These are phyloP conservation scores for Saksenaea vasiformis DNA, from an alignment of 371 early-diverging fungal genomes.

Conservation along the genomic window DNA sequence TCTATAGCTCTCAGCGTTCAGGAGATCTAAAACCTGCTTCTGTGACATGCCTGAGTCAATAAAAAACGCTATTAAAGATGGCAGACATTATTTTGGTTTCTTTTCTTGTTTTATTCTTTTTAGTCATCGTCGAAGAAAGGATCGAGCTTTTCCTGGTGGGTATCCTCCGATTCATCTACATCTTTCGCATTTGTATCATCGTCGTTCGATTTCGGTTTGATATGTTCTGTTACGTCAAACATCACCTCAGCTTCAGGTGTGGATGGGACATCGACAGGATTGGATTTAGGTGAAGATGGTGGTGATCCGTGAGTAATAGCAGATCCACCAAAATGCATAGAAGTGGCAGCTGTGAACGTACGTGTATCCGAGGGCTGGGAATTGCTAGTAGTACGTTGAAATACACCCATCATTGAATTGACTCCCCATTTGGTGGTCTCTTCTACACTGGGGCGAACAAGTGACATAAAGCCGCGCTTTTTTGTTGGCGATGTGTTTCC, in stretches of 20 bases:
- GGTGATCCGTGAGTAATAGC: conserved; percentile 35
- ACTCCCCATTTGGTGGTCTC: conserved; percentile 29
- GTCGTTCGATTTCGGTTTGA: conserved; percentile 2
- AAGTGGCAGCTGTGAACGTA: neutral
- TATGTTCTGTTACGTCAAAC: conserved; percentile 22
- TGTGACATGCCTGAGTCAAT: neutral
- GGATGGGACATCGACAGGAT: neutral
- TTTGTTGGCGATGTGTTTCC: conserved; percentile 10
- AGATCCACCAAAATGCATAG: conserved; percentile 20
- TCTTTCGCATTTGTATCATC: neutral
- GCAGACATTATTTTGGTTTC: neutral
- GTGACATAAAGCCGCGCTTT: conserved; percentile 36
- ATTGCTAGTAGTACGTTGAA: conserved; percentile 23
- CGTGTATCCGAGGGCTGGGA: neutral
- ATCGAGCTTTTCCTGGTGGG: conserved; percentile 10
- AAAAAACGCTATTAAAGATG: neutral
- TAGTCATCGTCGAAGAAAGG: conserved; percentile 3
- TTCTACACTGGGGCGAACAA: conserved; percentile 30
- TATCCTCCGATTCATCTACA: neutral
- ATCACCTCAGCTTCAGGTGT: conserved; percentile 16
- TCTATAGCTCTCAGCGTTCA: conserved; percentile 32
- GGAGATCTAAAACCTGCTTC: conserved; percentile 31
- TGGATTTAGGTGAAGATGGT: conserved; percentile 24
- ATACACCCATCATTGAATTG: conserved; percentile 36
- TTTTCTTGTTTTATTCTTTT: neutral